A percentile compares a stretch with the other conserved stretches of the same genome.
phyloP scores from a whole-genome alignment of 2,329 filamentous ascomycete genomes.

The Fusarium praegraminearum region DNA sequence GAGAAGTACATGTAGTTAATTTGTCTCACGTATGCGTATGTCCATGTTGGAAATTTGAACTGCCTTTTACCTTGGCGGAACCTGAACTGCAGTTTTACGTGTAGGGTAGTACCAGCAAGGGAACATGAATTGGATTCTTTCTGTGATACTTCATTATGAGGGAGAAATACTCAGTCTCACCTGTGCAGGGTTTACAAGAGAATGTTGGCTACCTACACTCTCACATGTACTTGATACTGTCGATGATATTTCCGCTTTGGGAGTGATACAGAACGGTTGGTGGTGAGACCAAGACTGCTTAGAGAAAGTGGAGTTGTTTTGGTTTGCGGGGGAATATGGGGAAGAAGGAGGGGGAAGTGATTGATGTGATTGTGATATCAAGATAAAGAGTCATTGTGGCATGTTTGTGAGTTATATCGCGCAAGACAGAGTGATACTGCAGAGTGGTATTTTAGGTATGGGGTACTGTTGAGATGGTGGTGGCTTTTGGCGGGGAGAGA shows the following conservation, averaged over 20 bases:
- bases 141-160: background rate
- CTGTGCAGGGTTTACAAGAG: too few relatives aligned
- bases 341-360: constrained; percentile 14
- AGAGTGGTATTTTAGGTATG: background rate
- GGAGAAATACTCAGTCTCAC: background rate
- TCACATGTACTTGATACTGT: constrained; percentile 16
- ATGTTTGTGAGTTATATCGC: constrained; percentile 28
- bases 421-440: constrained; percentile 12
- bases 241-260: constrained; percentile 9
- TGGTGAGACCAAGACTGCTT: constrained; percentile 21
- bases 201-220: background rate
- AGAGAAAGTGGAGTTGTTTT: constrained; percentile 16
- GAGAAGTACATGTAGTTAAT: background rate
- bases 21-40: background rate
- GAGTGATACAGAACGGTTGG: constrained; percentile 15
- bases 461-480: constrained; percentile 2
- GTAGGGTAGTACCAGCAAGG: background rate
- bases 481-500: constrained; percentile 10
- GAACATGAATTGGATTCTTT: background rate
- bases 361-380: background rate
- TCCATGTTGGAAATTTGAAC: background rate
- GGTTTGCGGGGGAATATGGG: constrained; percentile 38
- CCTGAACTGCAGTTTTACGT: background rate
- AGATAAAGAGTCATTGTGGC: constrained; percentile 6
- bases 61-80: background rate